These are phyloP conservation scores for Trichophyton equinum DNA, from an alignment of 2,329 filamentous ascomycete species.

Conservation along the genomic window DNA sequence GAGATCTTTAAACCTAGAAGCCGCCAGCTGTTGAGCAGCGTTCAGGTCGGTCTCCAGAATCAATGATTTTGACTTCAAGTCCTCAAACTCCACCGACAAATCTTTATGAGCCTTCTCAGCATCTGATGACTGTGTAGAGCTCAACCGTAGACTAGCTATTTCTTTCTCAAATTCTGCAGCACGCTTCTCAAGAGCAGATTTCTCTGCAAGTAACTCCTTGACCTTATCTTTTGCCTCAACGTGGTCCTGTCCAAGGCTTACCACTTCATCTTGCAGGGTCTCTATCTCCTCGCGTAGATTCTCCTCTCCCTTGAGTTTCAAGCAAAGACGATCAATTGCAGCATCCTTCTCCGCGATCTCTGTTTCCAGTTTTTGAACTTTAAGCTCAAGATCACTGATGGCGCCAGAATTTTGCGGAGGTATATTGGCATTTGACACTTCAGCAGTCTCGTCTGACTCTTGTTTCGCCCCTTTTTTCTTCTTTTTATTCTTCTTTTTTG, in stretches of 20 bases:
- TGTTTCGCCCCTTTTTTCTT: conserved; percentile 63
- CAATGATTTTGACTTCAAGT: conserved; percentile 56
- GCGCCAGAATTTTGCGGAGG: background rate
- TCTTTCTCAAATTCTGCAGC: conserved; percentile 61
- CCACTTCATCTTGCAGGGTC: conserved; percentile 63
- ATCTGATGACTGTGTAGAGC: conserved; percentile 35
- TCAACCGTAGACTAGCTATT: conserved; percentile 44
- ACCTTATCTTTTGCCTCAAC: conserved; percentile 67
- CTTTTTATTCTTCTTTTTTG: conserved; percentile 79
- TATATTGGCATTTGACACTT: conserved; percentile 21
- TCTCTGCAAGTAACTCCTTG: conserved; percentile 59
- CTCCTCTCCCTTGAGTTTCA: conserved; percentile 62
- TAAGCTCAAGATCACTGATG: conserved; percentile 22
- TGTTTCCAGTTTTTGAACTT: conserved; percentile 24
- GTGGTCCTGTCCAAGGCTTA: conserved; percentile 68
- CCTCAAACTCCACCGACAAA: conserved; percentile 54
- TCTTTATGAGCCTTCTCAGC: conserved; percentile 41
- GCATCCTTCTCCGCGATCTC: conserved; percentile 48
- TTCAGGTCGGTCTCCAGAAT: conserved; percentile 70
- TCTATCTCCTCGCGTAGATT: conserved; percentile 77
- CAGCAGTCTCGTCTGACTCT: conserved; percentile 25
- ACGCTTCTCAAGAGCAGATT: conserved; percentile 49
- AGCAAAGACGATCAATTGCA: conserved; percentile 58
- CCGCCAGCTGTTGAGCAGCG: conserved; percentile 73
- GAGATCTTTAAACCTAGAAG: conserved; percentile 77